Base-by-base conservation (phyloP, 2,329 filamentous ascomycete species). In the Berkeleyomyces rouxiae region DNA sequence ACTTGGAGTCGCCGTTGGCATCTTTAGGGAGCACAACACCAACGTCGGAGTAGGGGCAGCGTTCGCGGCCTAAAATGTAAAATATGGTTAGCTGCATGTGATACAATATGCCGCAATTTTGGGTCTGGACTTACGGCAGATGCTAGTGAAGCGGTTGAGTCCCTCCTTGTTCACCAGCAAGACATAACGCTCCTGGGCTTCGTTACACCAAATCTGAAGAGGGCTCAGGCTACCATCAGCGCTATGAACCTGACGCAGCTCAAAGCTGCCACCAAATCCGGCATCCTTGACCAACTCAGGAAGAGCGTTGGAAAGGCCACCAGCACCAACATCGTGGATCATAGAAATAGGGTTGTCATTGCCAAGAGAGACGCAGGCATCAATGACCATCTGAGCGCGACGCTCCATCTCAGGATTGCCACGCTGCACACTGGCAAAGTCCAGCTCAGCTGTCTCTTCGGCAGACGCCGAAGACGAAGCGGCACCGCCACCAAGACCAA, bases 331-430 rank as follows among this genome's bases (percentile, higher is more conserved):
- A 71, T 99, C 93, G 72, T 99, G 93, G 67, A 99, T 97, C 76
- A 97, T 92, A 63, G 89, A 86, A 68, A 99, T 97, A 0, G 93
- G 93, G 71, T 87, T 97, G 66, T 90, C 79, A 3, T 84, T 77
- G 13, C 91, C 92, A 68, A 97, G 81, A 2, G 89, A 86, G 37
- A 88, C 84, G 72, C 93, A 99, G 3, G 90, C 86, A 73, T 97
- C 93, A 74, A 99, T 99, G 67, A 99, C 93, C 82, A 97, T 95
- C 75, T 99, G 93, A 1, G 92, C 93, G 68, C 93, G 82, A 66
- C 93, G 82, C 74, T 99, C 90, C 73, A 97, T 92, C 75, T 99
- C 93, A 1, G 93, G 91, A 70, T 99, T 99, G 57, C 92, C 93
- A 75, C 93, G 82, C 75, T 99, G 93, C 40, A 99, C 93, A 76